Evolutionary conservation across 2,329 filamentous ascomycete species (phyloP), one percentile per base, ranked within the genome.

Genomic region (Curvularia hawaiiensis): DNA sequence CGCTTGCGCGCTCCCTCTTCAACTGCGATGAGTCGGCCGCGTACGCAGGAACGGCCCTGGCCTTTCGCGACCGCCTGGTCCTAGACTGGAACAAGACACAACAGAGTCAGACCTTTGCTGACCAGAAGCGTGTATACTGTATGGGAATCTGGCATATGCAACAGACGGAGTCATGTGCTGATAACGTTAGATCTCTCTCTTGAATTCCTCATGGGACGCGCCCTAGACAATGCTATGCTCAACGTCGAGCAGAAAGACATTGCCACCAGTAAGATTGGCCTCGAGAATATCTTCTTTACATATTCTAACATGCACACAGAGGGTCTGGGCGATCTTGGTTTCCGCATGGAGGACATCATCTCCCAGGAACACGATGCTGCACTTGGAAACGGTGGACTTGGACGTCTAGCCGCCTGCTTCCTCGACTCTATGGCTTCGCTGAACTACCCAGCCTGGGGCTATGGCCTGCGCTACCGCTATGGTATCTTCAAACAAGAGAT

Each of bases 401-500:
- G 95, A 45, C 91, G 95, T 69, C 85, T 99, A 48, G 95, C 95
- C 14, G 95, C 95, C 39, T 99, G 95, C 79, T 97, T 98, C 83
- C 86, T 99, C 62, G 95, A 99, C 81, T 97, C 93, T 69, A 82
- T 99, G 73, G 95, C 95, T 24, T 94, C 92, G 11, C 84, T 99
- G 69, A 96, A 97, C 81, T 97, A 90, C 76, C 91, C 95, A 10
- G 95, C 95, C 20, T 99, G 95, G 95, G 95, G 95, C 35, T 99
- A 99, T 71, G 95, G 94, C 54, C 82, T 99, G 66, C 88, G 95
- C 72, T 99, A 99, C 82, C 85, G 92, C 76, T 98, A 98, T 61
- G 80, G 80, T 74, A 99, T 99, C 76, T 99, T 99, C 87, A 98
- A 98, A 82, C 95, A 99, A 81, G 95, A 98, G 81, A 98, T 99